A percentile compares a stretch with the other conserved stretches of the same genome.
phyloP scores from a whole-genome alignment of 1,284 basidiomycete genomes.

The Trichosporon ovoides region DNA sequence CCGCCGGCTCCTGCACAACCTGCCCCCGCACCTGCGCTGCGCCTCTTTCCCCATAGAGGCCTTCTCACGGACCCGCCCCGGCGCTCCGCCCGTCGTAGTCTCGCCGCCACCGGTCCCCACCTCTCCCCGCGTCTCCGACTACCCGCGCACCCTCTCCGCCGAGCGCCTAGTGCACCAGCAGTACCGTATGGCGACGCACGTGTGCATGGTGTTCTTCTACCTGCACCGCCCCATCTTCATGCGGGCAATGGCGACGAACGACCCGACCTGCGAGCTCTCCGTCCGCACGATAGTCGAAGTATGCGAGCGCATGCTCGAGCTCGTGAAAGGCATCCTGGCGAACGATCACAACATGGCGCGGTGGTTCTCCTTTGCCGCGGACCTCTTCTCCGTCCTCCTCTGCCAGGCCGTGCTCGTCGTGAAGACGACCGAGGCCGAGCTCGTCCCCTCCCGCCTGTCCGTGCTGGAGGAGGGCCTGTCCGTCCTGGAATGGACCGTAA shows the following conservation, averaged over 20 bases:
- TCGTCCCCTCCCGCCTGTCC: slow-evolving; percentile 11
- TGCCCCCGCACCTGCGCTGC: slow-evolving; percentile 13
- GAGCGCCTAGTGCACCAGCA: slow-evolving; percentile 17
- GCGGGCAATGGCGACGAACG: slow-evolving; percentile 14
- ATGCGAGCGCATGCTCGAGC: slow-evolving; percentile 19
- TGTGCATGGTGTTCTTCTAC: slow-evolving; percentile 26
- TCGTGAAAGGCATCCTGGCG: slow-evolving; percentile 17
- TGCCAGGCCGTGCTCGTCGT: slow-evolving; percentile 21
- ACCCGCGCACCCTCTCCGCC: slow-evolving; percentile 9
- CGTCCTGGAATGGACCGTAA: slow-evolving; percentile 21
- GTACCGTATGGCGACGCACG: slow-evolving; percentile 22
- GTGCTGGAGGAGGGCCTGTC: slow-evolving; percentile 17
- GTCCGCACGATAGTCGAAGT: slow-evolving; percentile 20
- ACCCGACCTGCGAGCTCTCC: slow-evolving; percentile 8
- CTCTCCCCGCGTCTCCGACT: not conserved
- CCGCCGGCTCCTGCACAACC: slow-evolving; percentile 13
- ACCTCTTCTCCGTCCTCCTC: slow-evolving; percentile 21
- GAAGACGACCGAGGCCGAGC: slow-evolving; percentile 17
- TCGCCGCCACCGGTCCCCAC: slow-evolving; percentile 1
- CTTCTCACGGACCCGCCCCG: slow-evolving; percentile 14
- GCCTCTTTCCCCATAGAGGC: slow-evolving; percentile 15
- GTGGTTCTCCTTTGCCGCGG: slow-evolving; percentile 26
- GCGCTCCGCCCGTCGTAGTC: slow-evolving; percentile 11
- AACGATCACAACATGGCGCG: slow-evolving; percentile 18
- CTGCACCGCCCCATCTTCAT: slow-evolving; percentile 23